Evolutionary conservation across 805 yeast species (phyloP).

Genomic region (Komagataella kurtzmanii): DNA sequence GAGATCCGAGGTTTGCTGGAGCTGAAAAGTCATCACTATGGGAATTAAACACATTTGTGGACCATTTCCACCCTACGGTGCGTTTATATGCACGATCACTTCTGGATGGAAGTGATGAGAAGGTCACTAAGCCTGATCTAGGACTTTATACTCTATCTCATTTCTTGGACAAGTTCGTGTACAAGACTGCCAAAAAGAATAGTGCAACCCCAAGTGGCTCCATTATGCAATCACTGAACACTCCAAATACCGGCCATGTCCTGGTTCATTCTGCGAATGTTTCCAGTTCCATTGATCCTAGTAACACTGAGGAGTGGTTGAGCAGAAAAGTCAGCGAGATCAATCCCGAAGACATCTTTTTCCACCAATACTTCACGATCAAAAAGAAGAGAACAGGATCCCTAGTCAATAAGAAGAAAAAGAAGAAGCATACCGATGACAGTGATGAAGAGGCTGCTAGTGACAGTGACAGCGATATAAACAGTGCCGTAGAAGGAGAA

Average conservation of each 20-base stretch:
- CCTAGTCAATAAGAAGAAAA: constrained; percentile 28
- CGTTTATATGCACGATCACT: constrained; percentile 63
- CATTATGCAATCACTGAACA: constrained; percentile 96
- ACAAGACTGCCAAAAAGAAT: constrained; percentile 80
- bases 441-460: constrained; percentile 16
- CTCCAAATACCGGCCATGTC: constrained; percentile 58
- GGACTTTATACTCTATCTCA: constrained; percentile 80
- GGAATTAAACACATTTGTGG: constrained; percentile 66
- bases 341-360: constrained; percentile 80
- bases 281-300: constrained; percentile 42
- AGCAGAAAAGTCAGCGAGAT: constrained; percentile 47
- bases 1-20: constrained; percentile 89
- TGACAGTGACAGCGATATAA: not conserved
- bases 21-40: constrained; percentile 75
- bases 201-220: constrained; percentile 69
- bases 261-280: constrained; percentile 30
- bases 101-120: constrained; percentile 24
- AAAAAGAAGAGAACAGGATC: constrained; percentile 30
- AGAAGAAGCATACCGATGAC: constrained; percentile 29
- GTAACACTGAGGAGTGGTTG: constrained; percentile 77
- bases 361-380: constrained; percentile 68
- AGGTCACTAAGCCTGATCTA: constrained; percentile 66
- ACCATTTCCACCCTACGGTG: constrained; percentile 90
- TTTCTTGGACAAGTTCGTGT: constrained; percentile 91
- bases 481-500: constrained; percentile 13